Base-by-base conservation (phyloP, 2,329 filamentous ascomycete species). In the Colletotrichum magnum region DNA sequence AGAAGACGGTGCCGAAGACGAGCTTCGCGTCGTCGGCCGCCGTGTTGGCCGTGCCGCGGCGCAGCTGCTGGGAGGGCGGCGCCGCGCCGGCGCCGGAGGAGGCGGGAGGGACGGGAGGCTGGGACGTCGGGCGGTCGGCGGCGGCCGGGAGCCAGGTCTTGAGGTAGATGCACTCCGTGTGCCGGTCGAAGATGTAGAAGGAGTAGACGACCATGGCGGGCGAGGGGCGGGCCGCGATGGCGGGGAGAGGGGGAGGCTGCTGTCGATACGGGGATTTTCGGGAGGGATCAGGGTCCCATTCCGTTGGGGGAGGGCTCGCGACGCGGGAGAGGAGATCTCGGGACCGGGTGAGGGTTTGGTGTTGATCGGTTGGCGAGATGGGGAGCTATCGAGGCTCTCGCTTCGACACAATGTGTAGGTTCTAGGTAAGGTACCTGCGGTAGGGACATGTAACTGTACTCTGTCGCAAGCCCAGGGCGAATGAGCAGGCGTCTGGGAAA, bases 111-210 rank as follows among this genome's bases (percentile, higher is more conserved):
- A 79, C 71, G 82, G 82, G 54, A 85, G 87, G 59, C 84, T 80
- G 70, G 45, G 78, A 78, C 70, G 76, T 77, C 73, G 79, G 76
- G 72, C 79, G 75, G 73, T 73, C 72, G 58, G 68, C 43, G 58
- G 68, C 43, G 52, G 32, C 32, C 4, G 89, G 87, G 48, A 91
- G 85, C 95, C 95, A 99, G 78, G 91, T 90, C 76, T 93, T 93
- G 79, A 91, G 92, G 89, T 98, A 99, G 83, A 99, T 94, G 85
- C 96, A 99, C 84, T 98, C 95, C 79, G 96, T 97, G 83, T 99
- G 96, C 73, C 96, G 92, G 84, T 99, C 96, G 80, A 99, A 99
- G 79, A 99, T 98, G 87, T 97, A 97, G 84, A 99, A 97, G 69
- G 94, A 95, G 84, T 97, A 98, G 81, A 98, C 93, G 70, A 93